Evolutionary conservation across 164 flowering plant species (phyloP), one percentile per base, ranked within the genome.

Genomic region (Kingdonia uniflora): DNA sequence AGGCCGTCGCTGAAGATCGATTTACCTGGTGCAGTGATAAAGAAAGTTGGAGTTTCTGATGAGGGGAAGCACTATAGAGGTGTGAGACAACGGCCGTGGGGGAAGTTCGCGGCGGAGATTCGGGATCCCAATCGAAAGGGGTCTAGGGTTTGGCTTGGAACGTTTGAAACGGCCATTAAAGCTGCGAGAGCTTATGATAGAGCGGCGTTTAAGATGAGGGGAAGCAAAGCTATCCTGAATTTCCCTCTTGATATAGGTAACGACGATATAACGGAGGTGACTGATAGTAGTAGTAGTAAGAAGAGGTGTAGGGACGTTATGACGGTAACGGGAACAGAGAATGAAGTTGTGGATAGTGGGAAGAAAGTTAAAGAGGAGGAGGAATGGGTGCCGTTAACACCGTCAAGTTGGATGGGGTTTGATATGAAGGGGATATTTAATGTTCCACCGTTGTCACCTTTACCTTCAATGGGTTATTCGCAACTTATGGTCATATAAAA

Each of bases 81-180:
- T 15, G 78, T 74, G 14, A 25, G 78, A 23, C 67, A 48, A 47
- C 47, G 78, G 44, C 78, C 78, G 15, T 74, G 75, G 78, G 78
- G 78, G 14, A 71, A 74, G 52, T 74, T 60, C 63, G 75, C 78
- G 10, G 78, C 75, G 15, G 78, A 74, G 68, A 71, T 74, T 44
- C 65, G 78, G 2, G 75, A 74, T 33, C 73, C 78, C 11, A 64
- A 48, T 20, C 59, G 61, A 39, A 41, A 51, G 7, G 78, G 75
- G 5, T 60, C 71, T 43, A 51, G 75, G 44, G 68, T 74, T 49
- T 74, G 78, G 78, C 71, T 74, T 2, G 78, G 78, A 5, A 74
- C 78, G 22, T 71, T 51, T 54, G 78, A 74, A 23, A 66, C 69
- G 5, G 73, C 78, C n/a, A 57, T 71, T 24, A 75, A 74, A 13